These are phyloP conservation scores for Hevea brasiliensis DNA, from an alignment of 345 rosid genomes.

Conservation along the genomic window DNA sequence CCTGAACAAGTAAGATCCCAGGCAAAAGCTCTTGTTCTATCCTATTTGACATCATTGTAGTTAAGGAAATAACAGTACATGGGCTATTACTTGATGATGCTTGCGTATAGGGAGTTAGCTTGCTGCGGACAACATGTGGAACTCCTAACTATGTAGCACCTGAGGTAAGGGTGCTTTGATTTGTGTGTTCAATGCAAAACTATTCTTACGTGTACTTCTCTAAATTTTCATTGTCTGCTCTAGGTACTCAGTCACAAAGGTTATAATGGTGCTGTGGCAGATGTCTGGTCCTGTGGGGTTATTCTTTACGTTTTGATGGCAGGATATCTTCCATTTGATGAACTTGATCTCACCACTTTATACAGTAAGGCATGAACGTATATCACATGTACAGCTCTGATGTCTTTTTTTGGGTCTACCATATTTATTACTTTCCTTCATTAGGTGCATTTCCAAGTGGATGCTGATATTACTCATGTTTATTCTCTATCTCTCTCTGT, in stretches of 20 bases:
- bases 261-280: slow-evolving; percentile 90
- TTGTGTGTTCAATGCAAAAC: not conserved
- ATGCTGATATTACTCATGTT: not conserved
- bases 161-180: slow-evolving; percentile 51
- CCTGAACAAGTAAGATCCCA: slow-evolving; percentile 66
- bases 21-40: not conserved
- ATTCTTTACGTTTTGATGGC: slow-evolving; percentile 95
- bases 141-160: slow-evolving; percentile 98
- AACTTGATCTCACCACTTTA: slow-evolving; percentile 88
- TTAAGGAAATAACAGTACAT: slow-evolving; percentile 1
- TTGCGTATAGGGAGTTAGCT: slow-evolving; percentile 66
- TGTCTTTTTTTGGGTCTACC: not conserved
- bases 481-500: not conserved
- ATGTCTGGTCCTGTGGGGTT: slow-evolving; percentile 97
- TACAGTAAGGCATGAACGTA: slow-evolving; percentile 79
- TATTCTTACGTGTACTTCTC: slow-evolving; percentile 5
- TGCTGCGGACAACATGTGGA: slow-evolving; percentile 91
- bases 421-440: not conserved
- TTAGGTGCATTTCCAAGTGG: not conserved
- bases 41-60: not conserved
- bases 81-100: slow-evolving; percentile 13
- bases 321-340: slow-evolving; percentile 98
- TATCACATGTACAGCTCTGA: slow-evolving; percentile 12
- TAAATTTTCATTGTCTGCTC: slow-evolving; percentile 22
- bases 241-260: slow-evolving; percentile 98